Conservation (phyloP, 495 filamentous ascomycete genomes). For the Xylaria sp. region DNA sequence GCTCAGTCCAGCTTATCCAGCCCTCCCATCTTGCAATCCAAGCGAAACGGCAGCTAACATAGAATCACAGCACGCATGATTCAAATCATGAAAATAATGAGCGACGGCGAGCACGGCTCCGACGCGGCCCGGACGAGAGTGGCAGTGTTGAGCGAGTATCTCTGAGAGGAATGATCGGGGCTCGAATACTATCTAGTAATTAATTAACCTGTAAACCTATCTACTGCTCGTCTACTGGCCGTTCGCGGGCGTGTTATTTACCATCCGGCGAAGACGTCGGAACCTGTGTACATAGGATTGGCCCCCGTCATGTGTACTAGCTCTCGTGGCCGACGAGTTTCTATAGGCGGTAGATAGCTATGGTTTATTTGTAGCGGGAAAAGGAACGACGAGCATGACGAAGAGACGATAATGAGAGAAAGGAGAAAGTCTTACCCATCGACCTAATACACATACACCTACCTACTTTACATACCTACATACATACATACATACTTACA, state of each 20-base stretch:
- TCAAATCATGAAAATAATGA: conserved; percentile 62
- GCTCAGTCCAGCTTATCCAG: not conserved
- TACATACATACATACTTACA: too few relatives aligned
- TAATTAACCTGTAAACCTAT: conserved; percentile 1
- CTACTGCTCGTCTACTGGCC: not conserved
- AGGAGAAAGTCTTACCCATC: too few relatives aligned
- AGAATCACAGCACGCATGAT: conserved; percentile 58
- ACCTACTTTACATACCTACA: too few relatives aligned
- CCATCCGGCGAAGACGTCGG: not conserved
- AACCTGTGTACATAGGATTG: not conserved
- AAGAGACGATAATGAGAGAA: too few relatives aligned
- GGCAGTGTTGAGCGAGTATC: conserved; percentile 61
- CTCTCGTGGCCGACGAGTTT: too few relatives aligned
- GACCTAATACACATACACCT: too few relatives aligned
- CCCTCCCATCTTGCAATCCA: not conserved
- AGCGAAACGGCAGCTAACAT: conserved; percentile 21
- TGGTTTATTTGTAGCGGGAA: too few relatives aligned
- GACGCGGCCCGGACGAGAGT: conserved; percentile 63
- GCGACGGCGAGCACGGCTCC: conserved; percentile 57
- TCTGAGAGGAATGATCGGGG: conserved; percentile 37
- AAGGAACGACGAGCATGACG: too few relatives aligned
- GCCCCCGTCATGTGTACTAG: not conserved
- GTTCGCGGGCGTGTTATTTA: too few relatives aligned
- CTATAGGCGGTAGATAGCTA: too few relatives aligned
- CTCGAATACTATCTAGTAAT: not conserved